phyloP scores from a whole-genome alignment of 768 basidiomycete species.

The Amanita thiersii region DNA sequence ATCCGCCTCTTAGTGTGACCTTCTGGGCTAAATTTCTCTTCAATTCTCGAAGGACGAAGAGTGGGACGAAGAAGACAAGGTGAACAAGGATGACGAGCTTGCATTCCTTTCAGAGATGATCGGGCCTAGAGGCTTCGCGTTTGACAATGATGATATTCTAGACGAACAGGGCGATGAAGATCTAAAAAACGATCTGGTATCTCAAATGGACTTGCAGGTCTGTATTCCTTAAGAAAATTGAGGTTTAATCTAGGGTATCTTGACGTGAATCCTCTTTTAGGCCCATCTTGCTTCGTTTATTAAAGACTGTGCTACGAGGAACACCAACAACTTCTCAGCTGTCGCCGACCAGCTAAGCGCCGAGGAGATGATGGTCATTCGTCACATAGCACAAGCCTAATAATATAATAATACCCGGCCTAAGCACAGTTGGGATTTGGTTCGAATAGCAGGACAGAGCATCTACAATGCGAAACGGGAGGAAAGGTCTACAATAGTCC shows the following conservation, averaged over 20 bases:
- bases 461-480: too few species aligned
- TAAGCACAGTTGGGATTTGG: too few species aligned
- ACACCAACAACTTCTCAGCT: constrained; percentile 53
- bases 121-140: constrained; percentile 60
- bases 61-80: constrained; percentile 87
- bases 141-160: constrained; percentile 73
- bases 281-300: constrained; percentile 65
- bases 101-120: constrained; percentile 81
- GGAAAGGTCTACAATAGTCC: too few species aligned
- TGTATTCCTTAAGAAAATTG: constrained; percentile 8
- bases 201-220: constrained; percentile 75
- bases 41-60: constrained; percentile 60
- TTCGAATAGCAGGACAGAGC: too few species aligned
- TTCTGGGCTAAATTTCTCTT: constrained; percentile 5
- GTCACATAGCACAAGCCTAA: constrained; percentile 14
- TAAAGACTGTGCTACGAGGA: constrained; percentile 54
- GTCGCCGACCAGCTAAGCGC: constrained; percentile 58
- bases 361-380: constrained; percentile 67
- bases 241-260: background rate
- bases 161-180: constrained; percentile 82
- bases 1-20: background rate
- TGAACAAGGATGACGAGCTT: constrained; percentile 68
- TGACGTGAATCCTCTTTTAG: constrained; percentile 25
- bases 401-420: background rate
- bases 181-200: constrained; percentile 77